Evolutionary conservation across 257 asterid genomes (phyloP), one percentile per base, ranked within the genome.

Genomic region (Gentiana straminea): DNA sequence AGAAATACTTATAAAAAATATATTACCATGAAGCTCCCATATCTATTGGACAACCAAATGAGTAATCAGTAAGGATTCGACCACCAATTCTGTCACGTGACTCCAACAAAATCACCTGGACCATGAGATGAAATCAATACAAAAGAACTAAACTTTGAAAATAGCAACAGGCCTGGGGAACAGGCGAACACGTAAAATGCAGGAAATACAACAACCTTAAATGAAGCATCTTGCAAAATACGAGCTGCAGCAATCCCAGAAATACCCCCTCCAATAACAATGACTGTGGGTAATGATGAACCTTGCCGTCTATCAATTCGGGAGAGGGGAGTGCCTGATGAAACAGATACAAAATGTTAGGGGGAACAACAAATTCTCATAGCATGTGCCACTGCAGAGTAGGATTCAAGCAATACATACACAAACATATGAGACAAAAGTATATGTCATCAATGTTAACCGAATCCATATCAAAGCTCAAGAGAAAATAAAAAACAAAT

Each of bases 1-100:
- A 41, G 9, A 4, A 10, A 10, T 24, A 24, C 24, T 24, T 24
- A 24, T 24, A 24, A 24, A 24, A 44, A 9, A 52, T 5, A 70
- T 57, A 80, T 55, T 77, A 66, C 99, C 99, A 92, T 77, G 99
- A 92, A 62, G 99, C 99, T 65, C 99, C 99, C 97, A 92, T 88
- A 69, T 92, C 99, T 54, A 92, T 75, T 15, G 99, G 95, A 75
- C 93, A 92, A 57, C 97, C 99, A 70, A 92, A 88, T 9, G 99
- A 79, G 79, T 88, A 81, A 64, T 92, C 97, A 13, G 99, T 92
- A 64, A 61, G 84, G 68, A 92, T 88, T 60, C 99, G 94, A 33
- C 99, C 99, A 35, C 97, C 99, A 57, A 92, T 78, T 79, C 97
- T 80, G 65, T 83, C 91, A 58, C 86, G 93, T 1, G 99, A 85